phyloP scores from a whole-genome alignment of 345 rosid species.

The Euphorbia tirucalli region DNA sequence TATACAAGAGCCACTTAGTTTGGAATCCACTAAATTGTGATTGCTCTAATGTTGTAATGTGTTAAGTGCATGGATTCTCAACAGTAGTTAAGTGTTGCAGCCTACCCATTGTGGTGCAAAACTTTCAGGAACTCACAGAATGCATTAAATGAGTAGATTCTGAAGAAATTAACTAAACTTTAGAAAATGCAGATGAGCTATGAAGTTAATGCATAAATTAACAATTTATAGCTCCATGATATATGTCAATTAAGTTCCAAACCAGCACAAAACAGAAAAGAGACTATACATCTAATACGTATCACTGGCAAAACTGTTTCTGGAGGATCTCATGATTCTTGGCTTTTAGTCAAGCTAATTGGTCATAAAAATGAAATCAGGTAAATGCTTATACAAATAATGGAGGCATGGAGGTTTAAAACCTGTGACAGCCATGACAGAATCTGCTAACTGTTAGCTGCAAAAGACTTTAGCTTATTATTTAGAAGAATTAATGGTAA shows the following conservation, averaged over 20 bases:
- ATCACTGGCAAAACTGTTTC: not conserved
- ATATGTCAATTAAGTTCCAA: not conserved
- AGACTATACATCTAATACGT: not conserved
- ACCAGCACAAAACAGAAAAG: not conserved
- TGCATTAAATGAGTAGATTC: not conserved
- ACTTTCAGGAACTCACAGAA: not conserved
- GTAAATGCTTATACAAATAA: not conserved
- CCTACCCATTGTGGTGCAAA: not conserved
- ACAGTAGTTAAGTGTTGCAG: not conserved
- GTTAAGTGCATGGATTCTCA: too few species aligned
- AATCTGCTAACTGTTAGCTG: not conserved
- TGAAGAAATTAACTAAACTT: not conserved
- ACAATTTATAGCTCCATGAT: not conserved
- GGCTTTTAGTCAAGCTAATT: not conserved
- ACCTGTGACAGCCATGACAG: not conserved
- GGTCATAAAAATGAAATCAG: not conserved
- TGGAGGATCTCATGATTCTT: not conserved
- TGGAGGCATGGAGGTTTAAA: not conserved
- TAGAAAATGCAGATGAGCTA: not conserved
- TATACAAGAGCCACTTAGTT: not conserved
- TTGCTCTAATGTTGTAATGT: not conserved
- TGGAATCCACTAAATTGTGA: not conserved
- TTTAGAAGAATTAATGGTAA: not conserved
- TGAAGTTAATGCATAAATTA: conserved; percentile 2
- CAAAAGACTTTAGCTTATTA: not conserved